Evolutionary conservation across 306 rosid genomes (phyloP).

Genomic region (Bauhinia variegata): DNA sequence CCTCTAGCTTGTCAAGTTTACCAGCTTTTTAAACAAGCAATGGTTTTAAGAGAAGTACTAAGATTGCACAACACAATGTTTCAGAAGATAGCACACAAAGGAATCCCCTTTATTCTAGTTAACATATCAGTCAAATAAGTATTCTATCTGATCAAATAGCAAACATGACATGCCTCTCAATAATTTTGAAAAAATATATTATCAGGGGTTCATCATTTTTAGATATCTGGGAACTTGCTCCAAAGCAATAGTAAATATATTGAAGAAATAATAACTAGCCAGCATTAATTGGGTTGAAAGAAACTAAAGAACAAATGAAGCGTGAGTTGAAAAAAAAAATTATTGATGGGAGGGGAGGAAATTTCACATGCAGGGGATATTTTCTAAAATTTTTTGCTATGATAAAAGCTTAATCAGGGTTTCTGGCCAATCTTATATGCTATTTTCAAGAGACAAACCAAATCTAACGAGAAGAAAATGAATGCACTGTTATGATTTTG

Average conservation of each 20-base stretch:
- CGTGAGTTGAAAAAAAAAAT: no score
- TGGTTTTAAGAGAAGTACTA: constrained; percentile 9
- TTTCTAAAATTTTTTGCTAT: constrained; percentile 8
- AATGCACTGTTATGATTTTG: no score
- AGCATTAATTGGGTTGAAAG: not conserved
- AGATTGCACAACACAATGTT: not conserved
- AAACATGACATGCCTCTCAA: not conserved
- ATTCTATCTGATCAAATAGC: constrained; percentile 23
- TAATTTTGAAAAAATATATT: no score
- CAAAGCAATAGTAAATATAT: no score
- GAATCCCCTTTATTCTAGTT: not conserved
- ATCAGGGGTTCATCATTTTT: no score
- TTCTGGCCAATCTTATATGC: no score
- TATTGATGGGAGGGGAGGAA: not conserved
- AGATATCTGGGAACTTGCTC: no score
- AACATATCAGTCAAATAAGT: not conserved
- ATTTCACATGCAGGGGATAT: not conserved
- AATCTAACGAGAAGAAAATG: no score
- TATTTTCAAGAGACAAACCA: no score
- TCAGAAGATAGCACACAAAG: constrained; percentile 17
- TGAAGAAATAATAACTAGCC: not conserved
- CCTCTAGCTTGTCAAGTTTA: constrained; percentile 75
- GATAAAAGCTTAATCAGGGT: no score
- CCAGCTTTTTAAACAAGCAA: not conserved
- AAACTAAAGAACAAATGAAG: no score